Percentiles rank a stretch among this genome's conserved stretches.
Evolutionary conservation across 2,329 filamentous ascomycete genomes (phyloP).

Genomic region (Trichoderma koningiopsis): DNA sequence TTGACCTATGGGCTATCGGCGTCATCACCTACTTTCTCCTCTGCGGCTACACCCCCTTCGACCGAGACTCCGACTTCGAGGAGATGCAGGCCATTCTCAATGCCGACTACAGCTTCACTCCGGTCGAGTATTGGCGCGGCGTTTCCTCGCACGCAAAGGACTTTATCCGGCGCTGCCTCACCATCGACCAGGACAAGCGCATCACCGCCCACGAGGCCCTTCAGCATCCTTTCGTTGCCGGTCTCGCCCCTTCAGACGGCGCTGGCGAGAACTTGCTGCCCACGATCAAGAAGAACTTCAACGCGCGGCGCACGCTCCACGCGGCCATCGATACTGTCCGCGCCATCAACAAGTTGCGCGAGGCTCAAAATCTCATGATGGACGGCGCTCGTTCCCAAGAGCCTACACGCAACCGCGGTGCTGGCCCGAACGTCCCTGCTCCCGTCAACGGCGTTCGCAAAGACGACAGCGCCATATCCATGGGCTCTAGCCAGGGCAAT

Average conservation of each 20-base stretch:
- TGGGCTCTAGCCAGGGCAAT: conserved; percentile 37
- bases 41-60: conserved; percentile 97
- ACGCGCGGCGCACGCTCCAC: conserved; percentile 67
- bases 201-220: conserved; percentile 87
- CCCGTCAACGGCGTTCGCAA: conserved; percentile 36
- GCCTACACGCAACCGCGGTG: conserved; percentile 43
- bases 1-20: conserved; percentile 97
- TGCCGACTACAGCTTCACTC: conserved; percentile 94
- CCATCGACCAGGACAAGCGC: conserved; percentile 81
- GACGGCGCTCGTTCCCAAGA: conserved; percentile 59
- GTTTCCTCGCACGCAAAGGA: conserved; percentile 84
- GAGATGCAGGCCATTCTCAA: conserved; percentile 99
- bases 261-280: conserved; percentile 65
- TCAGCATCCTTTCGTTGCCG: conserved; percentile 65
- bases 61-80: conserved; percentile 95
- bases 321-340: conserved; percentile 71
- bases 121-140: conserved; percentile 93
- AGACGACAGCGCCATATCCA: conserved; percentile 50
- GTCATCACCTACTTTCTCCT: conserved; percentile 99
- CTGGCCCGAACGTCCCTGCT: conserved; percentile 42
- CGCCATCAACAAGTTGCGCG: conserved; percentile 70
- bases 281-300: conserved; percentile 75
- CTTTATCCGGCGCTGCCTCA: conserved; percentile 90
- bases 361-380: conserved; percentile 64
- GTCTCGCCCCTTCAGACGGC: conserved; percentile 50